phyloP scores from a whole-genome alignment of 2,329 filamentous ascomycete species.

The Colletotrichum coccodes region DNA sequence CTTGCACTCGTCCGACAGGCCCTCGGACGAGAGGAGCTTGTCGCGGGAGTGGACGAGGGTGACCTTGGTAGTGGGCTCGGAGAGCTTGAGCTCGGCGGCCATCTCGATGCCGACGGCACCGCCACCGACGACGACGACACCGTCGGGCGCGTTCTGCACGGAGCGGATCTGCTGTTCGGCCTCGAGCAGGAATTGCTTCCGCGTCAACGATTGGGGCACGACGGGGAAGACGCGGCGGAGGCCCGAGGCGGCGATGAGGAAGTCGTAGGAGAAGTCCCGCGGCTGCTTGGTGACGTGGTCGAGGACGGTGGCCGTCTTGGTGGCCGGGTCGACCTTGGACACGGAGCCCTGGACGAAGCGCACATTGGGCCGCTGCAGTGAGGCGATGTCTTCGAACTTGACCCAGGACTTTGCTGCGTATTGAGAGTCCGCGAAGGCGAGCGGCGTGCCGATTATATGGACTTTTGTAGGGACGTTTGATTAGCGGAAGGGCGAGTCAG shows the following conservation, averaged over 20 bases:
- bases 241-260: conserved; percentile 78
- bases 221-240: conserved; percentile 77
- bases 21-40: conserved; percentile 78
- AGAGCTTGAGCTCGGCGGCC: conserved; percentile 79
- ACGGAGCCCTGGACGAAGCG: conserved; percentile 74
- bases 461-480: conserved; percentile 55
- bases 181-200: conserved; percentile 72
- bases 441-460: conserved; percentile 80
- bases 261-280: conserved; percentile 72
- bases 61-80: conserved; percentile 72
- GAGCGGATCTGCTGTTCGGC: conserved; percentile 67
- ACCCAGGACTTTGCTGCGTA: conserved; percentile 78
- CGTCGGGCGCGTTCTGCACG: conserved; percentile 61
- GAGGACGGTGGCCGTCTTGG: conserved; percentile 68
- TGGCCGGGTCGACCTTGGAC: conserved; percentile 65
- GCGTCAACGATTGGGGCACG: conserved; percentile 73
- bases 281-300: conserved; percentile 56
- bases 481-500: too few relatives aligned
- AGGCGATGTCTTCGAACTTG: conserved; percentile 73
- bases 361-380: conserved; percentile 71
- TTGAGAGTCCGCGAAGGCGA: conserved; percentile 72
- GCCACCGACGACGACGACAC: conserved; percentile 80
- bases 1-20: conserved; percentile 76
- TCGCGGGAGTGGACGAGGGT: conserved; percentile 79
- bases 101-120: conserved; percentile 85